Evolutionary conservation across 768 basidiomycete genomes (phyloP), one percentile per base, ranked within the genome.

Genomic region (Gymnopilus dilepis): DNA sequence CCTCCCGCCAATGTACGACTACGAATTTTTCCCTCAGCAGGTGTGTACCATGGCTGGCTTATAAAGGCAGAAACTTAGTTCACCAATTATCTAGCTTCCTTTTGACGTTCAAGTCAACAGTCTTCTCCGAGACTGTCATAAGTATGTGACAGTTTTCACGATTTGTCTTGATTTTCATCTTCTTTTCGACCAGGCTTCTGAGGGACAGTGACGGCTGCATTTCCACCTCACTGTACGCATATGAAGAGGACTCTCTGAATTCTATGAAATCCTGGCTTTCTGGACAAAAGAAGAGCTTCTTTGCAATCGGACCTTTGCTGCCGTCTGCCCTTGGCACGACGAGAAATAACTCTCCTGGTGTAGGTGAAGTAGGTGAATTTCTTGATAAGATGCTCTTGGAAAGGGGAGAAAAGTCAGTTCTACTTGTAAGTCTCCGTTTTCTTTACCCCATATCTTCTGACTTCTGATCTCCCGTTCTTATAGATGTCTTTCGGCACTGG

Each of bases 1-100:
- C 15, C 11, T 65, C 2, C 61, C 61, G 5, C 17, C 53, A n/a
- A 65, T 65, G 61, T 65, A 62, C 24, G 65, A 65, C 26, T 59
- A 62, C n/a, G 65, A 65, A 22, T 62, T 62, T n/a, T 65, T 65
- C 30, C 65, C 65, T 17, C 65, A 65, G 19, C 31, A 59, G 42
- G 65, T 65, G 21, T 21, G 57, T 45, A 4, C 12, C 8, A 13
- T 4, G 17, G 37, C 28, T 1, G 2, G 12, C n/a, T 8, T 43
- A 12, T 11, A 17, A n/a, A n/a, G 19, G 5, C n/a, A 41, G 26
- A 21, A 30, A 15, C 30, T 24, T 21, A 22, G 11, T 15, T 2
- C n/a, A 22, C 15, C n/a, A 58, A 37, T 21, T 12, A 24, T 33
- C 17, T 34, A 60, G 50, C 41, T 34, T 26, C 24, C 41, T 22